Base-by-base conservation (phyloP, 169 alveolate species). In the Eimeria necatrix region DNA sequence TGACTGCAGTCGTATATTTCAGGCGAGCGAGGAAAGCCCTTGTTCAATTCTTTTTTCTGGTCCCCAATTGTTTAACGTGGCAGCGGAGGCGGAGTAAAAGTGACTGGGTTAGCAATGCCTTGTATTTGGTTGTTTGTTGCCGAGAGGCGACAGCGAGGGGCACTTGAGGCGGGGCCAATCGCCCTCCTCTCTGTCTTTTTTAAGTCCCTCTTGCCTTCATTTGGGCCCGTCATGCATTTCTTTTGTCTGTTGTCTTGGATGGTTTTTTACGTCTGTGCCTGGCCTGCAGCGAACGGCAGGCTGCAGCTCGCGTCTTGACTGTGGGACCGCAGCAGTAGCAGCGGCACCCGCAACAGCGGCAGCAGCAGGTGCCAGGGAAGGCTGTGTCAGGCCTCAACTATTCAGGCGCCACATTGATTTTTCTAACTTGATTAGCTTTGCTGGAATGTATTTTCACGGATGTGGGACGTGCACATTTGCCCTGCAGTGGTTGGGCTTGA, bases 401-500 rank as follows among this genome's bases (percentile, higher is more conserved):
- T 73, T 32, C 4, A 73, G 84, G 84, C 84, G 14, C 59, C 26
- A 10, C 84, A 73, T 73, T 73, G 84, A 73, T 78, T 78, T 48
- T 78, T 78, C 68, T 64, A 52, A 49, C 88, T 78, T 78, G 88
- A 48, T 78, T 48, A 78, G 68, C 68, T 53, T 78, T 78, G 41
- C 88, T 78, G 53, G 68, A 49, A 18, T 78, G 49, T 76, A 76
- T 78, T 48, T n/a, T 48, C 88, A 78, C 88, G 88, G 88, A 52
- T 78, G 88, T 78, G 88, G 88, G 88, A 78, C 88, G 71, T 78
- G 88, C 88, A 78, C 51, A 9, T 78, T 52, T 78, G 88, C 88
- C 88, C 71, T 78, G 88, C 71, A 1, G 88, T 51, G 16, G 46
- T 59, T 22, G 88, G 61, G 88, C 26, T 78, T 78, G 51, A 22